Evolutionary conservation across 2,329 filamentous ascomycete genomes (phyloP).

Genomic region (Amauroascus niger): DNA sequence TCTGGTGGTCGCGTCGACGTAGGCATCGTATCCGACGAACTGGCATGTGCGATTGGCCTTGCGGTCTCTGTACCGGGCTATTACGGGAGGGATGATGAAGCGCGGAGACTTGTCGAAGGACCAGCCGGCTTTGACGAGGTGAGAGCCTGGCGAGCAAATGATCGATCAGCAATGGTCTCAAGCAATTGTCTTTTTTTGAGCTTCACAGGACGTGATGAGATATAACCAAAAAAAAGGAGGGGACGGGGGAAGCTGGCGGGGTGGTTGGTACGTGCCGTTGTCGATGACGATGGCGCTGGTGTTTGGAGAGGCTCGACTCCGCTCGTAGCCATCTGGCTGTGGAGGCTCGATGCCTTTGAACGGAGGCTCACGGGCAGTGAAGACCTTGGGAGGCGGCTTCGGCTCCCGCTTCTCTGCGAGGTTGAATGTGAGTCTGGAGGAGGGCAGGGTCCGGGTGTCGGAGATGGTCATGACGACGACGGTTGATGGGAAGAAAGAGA

Average conservation of each 20-base stretch:
- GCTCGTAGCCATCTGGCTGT: slow-evolving; percentile 59
- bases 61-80: slow-evolving; percentile 89
- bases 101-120: slow-evolving; percentile 80
- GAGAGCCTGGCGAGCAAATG: slow-evolving; percentile 58
- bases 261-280: slow-evolving; percentile 70
- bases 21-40: slow-evolving; percentile 87
- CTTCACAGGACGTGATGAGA: no score
- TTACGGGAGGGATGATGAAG: slow-evolving; percentile 73
- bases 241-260: neutral
- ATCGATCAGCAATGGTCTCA: neutral
- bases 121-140: slow-evolving; percentile 84
- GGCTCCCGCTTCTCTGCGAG: slow-evolving; percentile 40
- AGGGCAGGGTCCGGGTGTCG: slow-evolving; percentile 30
- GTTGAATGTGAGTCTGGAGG: slow-evolving; percentile 33
- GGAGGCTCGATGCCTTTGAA: slow-evolving; percentile 51
- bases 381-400: slow-evolving; percentile 47
- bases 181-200: no score
- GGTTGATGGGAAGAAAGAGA: neutral
- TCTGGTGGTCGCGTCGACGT: slow-evolving; percentile 83
- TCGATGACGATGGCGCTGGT: slow-evolving; percentile 86
- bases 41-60: slow-evolving; percentile 86
- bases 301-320: slow-evolving; percentile 51
- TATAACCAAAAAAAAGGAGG: no score
- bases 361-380: slow-evolving; percentile 48
- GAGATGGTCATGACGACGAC: slow-evolving; percentile 36